Base-by-base conservation (phyloP, 768 basidiomycete genomes). In the Sporobolomyces roseus region DNA sequence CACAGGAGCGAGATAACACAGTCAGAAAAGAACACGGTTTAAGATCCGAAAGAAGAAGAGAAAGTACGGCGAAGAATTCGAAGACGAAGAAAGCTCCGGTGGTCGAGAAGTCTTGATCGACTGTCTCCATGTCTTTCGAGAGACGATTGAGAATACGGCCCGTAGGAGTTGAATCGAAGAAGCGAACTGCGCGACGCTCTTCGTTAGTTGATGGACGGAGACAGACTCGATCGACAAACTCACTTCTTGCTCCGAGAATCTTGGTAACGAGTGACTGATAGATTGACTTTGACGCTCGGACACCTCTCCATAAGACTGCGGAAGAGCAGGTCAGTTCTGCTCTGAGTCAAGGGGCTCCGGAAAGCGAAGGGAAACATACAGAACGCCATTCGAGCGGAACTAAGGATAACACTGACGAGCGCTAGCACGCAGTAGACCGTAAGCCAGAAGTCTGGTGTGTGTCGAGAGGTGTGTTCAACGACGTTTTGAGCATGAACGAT, bases 131-230 rank as follows among this genome's bases (percentile, higher is more conserved):
- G 68, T 81, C 81, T 29, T 78, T 78, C 17, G 45, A 78, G 6
- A 81, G 73, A 12, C 81, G 73, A 65, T 80, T 80, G 55, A 81
- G 74, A 61, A 81, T 80, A 5, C 80, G 75, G 4, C 81, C 80
- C 9, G 76, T 76, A 16, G 75, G 77, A 1, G 74, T 75, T 21
- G 68, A 55, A 65, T 72, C 73, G 61, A 73, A 74, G 65, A 77
- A 74, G 36, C 73, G 66, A 45, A 71, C 70, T 68, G 12, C 21
- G 36, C 9, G n/a, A n/a, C n/a, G n/a, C n/a, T n/a, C n/a, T n/a
- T n/a, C n/a, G n/a, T n/a, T n/a, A n/a, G n/a, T n/a, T n/a, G n/a
- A n/a, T n/a, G n/a, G n/a, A n/a, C n/a, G n/a, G n/a, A n/a, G n/a
- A n/a, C n/a, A n/a, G n/a, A 27, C 38, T 41, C 38, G 53, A 33